Evolutionary conservation across 169 alveolate genomes (phyloP).

Genomic region (Cryptosporidium parvum): DNA sequence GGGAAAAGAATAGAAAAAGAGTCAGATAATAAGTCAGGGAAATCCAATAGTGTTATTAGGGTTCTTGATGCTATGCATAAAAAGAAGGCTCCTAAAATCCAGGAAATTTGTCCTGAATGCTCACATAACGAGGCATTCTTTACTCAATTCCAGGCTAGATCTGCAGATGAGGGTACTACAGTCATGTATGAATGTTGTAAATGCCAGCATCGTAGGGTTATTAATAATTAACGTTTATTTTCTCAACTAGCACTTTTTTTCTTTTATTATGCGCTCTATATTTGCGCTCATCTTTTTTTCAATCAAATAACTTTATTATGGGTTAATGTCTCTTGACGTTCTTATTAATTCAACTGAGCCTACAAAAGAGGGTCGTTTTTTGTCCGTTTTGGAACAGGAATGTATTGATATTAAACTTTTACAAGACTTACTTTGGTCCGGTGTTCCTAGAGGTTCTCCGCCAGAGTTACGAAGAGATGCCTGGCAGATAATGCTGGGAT

Average conservation of each 20-base stretch:
- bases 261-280: background rate
- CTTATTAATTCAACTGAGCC: conserved; percentile 7
- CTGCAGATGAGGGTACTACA: conserved; percentile 91
- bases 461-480: conserved; percentile 84
- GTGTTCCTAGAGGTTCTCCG: conserved; percentile 85
- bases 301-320: conserved; percentile 8
- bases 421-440: conserved; percentile 82
- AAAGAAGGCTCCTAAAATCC: conserved; percentile 75
- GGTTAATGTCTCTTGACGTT: conserved; percentile 43
- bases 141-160: conserved; percentile 88
- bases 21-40: background rate
- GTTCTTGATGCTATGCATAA: conserved; percentile 78
- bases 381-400: conserved; percentile 54
- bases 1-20: background rate
- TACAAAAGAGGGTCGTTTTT: conserved; percentile 41
- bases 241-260: background rate
- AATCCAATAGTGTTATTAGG: conserved; percentile 45
- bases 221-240: conserved; percentile 78
- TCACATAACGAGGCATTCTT: conserved; percentile 85
- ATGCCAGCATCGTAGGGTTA: conserved; percentile 86
- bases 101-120: conserved; percentile 86
- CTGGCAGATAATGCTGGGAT: conserved; percentile 89
- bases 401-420: conserved; percentile 60
- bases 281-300: conserved; percentile 18
- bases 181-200: conserved; percentile 87